Evolutionary conservation across 768 basidiomycete species (phyloP).

Genomic region (Omphalotus guepiniiformis): DNA sequence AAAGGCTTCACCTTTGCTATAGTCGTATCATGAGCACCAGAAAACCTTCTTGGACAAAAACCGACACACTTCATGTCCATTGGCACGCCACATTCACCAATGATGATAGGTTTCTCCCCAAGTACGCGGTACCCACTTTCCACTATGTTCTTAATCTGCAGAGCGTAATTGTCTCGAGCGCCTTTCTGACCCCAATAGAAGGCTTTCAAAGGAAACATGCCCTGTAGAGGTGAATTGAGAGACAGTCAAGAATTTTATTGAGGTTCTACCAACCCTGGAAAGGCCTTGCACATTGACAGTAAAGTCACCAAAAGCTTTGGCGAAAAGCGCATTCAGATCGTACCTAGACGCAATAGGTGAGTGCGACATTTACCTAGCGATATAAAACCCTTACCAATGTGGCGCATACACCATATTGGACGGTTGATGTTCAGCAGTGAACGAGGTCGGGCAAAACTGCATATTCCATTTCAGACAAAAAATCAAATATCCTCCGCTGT

Average conservation of each 20-base stretch:
- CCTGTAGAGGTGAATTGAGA: slow-evolving; percentile 39
- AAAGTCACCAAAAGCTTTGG: slow-evolving; percentile 79
- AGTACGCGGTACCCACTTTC: slow-evolving; percentile 62
- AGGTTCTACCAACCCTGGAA: slow-evolving; percentile 52
- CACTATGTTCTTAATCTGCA: slow-evolving; percentile 80
- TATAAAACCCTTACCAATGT: slow-evolving; percentile 55
- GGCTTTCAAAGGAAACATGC: slow-evolving; percentile 75
- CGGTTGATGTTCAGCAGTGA: slow-evolving; percentile 62
- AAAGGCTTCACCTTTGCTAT: slow-evolving; percentile 70
- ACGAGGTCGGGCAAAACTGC: slow-evolving; percentile 77
- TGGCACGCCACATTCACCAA: slow-evolving; percentile 93
- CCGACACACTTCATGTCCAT: slow-evolving; percentile 92
- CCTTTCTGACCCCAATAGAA: slow-evolving; percentile 88
- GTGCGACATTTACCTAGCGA: slow-evolving; percentile 30
- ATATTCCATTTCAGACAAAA: no score
- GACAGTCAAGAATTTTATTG: background rate
- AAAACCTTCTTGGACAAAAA: background rate
- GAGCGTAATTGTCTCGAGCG: slow-evolving; percentile 73
- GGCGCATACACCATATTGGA: slow-evolving; percentile 67
- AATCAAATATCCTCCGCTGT: background rate
- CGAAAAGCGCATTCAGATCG: slow-evolving; percentile 85
- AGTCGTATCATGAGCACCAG: background rate
- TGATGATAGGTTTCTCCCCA: slow-evolving; percentile 77
- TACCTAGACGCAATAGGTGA: slow-evolving; percentile 51
- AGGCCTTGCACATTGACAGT: slow-evolving; percentile 92